Evolutionary conservation across 441 rosid genomes (phyloP).

Genomic region (Pelargonium myrrhifolium): DNA sequence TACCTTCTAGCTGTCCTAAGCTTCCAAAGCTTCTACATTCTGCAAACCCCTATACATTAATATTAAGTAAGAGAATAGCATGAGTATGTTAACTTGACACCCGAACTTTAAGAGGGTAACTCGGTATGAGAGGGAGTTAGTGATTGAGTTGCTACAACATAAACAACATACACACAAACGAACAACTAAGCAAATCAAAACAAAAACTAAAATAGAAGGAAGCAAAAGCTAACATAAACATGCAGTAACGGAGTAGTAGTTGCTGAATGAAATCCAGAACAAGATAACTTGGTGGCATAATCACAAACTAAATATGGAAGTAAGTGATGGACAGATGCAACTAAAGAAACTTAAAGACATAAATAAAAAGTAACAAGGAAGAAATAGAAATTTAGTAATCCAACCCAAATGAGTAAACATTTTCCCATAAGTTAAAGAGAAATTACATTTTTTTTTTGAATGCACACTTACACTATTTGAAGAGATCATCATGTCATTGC

Average conservation of each 20-base stretch:
- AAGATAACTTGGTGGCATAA: background rate
- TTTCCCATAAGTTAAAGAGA: background rate
- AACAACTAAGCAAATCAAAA: background rate
- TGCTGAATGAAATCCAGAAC: background rate
- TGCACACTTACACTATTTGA: background rate
- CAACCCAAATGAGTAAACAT: background rate
- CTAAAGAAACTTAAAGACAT: too few species aligned
- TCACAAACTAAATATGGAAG: background rate
- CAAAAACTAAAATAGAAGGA: background rate
- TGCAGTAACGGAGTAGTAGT: background rate
- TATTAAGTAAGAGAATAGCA: conserved; percentile 47
- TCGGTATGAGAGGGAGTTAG: too few species aligned
- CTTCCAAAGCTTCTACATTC: conserved; percentile 92
- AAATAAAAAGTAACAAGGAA: background rate
- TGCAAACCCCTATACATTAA: conserved; percentile 79
- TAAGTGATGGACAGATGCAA: background rate
- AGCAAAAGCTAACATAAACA: background rate
- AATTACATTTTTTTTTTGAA: background rate
- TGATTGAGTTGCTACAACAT: too few species aligned
- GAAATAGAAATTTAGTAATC: background rate
- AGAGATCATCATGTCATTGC: background rate
- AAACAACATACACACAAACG: background rate
- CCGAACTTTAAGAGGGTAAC: background rate
- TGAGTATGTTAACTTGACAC: conserved; percentile 24
- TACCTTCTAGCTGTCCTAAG: conserved; percentile 82